phyloP scores from a whole-genome alignment of 139 green algal genomes.

The Chlamydomonas sp. region DNA sequence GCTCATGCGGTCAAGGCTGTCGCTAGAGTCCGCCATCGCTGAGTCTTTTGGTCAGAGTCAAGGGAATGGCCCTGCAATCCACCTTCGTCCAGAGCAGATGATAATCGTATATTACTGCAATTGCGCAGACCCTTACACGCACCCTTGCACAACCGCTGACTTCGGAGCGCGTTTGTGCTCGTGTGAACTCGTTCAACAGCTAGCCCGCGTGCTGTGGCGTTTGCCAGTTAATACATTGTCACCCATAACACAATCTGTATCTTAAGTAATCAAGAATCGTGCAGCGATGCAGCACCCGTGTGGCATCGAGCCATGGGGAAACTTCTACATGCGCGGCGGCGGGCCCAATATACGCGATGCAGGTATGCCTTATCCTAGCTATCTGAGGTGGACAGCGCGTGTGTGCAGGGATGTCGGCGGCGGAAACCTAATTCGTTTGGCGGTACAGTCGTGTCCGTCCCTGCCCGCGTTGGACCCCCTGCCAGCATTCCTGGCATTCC shows the following conservation, averaged over 20 bases:
- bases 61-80: too few species aligned
- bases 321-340: slow-evolving; percentile 45
- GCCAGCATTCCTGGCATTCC: too few species aligned
- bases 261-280: not conserved
- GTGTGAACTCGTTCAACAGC: not conserved
- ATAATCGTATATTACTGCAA: not conserved
- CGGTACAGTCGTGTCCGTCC: not conserved
- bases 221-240: not conserved
- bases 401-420: not conserved
- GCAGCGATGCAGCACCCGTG: slow-evolving; percentile 52
- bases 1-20: too few species aligned
- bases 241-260: not conserved
- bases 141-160: too few species aligned
- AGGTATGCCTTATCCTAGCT: slow-evolving; percentile 18
- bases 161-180: too few species aligned
- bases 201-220: too few species aligned
- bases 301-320: slow-evolving; percentile 67
- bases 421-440: not conserved
- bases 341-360: slow-evolving; percentile 40
- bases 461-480: not conserved
- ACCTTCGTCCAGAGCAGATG: too few species aligned
- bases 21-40: too few species aligned
- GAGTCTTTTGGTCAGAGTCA: too few species aligned
- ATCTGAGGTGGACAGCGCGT: not conserved
- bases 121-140: not conserved